A percentile compares a stretch with the other conserved stretches of the same genome.
phyloP scores from a whole-genome alignment of 2,329 filamentous ascomycete genomes.

The Thelonectria olida region DNA sequence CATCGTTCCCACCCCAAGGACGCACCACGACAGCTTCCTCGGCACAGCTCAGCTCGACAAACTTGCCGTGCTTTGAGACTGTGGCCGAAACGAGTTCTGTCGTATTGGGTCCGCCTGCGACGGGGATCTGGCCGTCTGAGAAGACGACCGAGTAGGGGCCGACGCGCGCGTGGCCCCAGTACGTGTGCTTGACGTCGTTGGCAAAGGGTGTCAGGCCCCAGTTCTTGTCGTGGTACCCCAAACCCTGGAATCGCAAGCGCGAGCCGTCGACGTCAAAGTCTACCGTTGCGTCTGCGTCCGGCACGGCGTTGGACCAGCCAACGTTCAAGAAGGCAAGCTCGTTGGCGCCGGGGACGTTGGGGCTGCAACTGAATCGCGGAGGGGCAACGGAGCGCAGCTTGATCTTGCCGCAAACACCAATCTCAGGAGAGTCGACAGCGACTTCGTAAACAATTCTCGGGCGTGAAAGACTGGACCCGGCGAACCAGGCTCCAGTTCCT shows the following conservation, averaged over 20 bases:
- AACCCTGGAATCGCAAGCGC: background rate
- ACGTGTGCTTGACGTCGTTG: background rate
- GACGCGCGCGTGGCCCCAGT: conserved; percentile 1
- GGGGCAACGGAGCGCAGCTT: background rate
- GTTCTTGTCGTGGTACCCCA: conserved; percentile 4
- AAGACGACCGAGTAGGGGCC: conserved; percentile 6
- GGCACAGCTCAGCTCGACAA: background rate
- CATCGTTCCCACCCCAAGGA: background rate
- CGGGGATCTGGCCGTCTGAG: background rate
- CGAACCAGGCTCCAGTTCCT: background rate
- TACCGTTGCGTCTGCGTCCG: background rate
- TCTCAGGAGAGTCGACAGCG: background rate
- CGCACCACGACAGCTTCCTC: background rate
- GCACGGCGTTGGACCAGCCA: background rate
- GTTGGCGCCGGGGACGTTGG: background rate
- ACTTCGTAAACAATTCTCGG: background rate
- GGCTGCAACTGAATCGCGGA: background rate
- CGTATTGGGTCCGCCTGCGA: background rate
- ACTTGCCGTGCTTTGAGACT: background rate
- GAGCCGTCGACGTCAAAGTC: background rate
- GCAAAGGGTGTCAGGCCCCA: conserved; percentile 1
- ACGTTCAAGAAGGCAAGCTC: background rate
- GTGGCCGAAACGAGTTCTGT: background rate
- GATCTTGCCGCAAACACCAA: background rate
- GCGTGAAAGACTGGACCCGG: background rate